Conservation (phyloP, 2,329 filamentous ascomycete species). For the Ploettnerulaceae sp. region DNA sequence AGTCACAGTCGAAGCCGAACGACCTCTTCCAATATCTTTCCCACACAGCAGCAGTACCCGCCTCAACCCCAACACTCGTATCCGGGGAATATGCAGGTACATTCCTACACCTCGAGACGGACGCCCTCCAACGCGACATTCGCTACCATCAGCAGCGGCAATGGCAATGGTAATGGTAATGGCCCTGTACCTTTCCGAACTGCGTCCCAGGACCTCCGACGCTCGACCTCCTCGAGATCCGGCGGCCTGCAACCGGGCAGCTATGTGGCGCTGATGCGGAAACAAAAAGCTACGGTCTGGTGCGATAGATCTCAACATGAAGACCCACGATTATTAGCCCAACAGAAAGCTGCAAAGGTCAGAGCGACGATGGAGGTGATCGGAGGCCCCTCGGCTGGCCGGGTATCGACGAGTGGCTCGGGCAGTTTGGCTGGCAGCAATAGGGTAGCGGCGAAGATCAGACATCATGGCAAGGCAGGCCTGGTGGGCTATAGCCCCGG, state of each 20-base stretch:
- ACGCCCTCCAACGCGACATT: slow-evolving; percentile 66
- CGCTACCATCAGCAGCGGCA: slow-evolving; percentile 55
- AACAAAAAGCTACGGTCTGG: slow-evolving; percentile 98
- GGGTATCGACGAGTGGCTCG: slow-evolving; percentile 37
- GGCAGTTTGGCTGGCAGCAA: slow-evolving; percentile 35
- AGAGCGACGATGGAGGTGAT: slow-evolving; percentile 80
- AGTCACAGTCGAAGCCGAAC: slow-evolving; percentile 36
- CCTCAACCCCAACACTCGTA: slow-evolving; percentile 29
- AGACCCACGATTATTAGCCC: slow-evolving; percentile 76
- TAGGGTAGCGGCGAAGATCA: slow-evolving; percentile 78
- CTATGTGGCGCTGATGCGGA: slow-evolving; percentile 92
- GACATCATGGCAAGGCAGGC: slow-evolving; percentile 77
- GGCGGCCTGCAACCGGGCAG: slow-evolving; percentile 54
- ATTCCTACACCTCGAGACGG: slow-evolving; percentile 41
- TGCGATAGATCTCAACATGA: slow-evolving; percentile 91
- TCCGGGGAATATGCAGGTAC: slow-evolving; percentile 30
- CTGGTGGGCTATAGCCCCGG: slow-evolving; percentile 71
- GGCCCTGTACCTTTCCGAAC: slow-evolving; percentile 46
- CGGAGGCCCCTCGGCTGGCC: slow-evolving; percentile 44
- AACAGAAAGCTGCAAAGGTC: slow-evolving; percentile 82
- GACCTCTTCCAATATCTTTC: slow-evolving; percentile 34
- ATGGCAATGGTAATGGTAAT: slow-evolving; percentile 41
- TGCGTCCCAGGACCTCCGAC: slow-evolving; percentile 59
- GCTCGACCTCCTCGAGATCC: slow-evolving; percentile 78
- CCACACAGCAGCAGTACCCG: slow-evolving; percentile 22